phyloP scores from a whole-genome alignment of 129 eudicot species.

The Escallonia herrerae region DNA sequence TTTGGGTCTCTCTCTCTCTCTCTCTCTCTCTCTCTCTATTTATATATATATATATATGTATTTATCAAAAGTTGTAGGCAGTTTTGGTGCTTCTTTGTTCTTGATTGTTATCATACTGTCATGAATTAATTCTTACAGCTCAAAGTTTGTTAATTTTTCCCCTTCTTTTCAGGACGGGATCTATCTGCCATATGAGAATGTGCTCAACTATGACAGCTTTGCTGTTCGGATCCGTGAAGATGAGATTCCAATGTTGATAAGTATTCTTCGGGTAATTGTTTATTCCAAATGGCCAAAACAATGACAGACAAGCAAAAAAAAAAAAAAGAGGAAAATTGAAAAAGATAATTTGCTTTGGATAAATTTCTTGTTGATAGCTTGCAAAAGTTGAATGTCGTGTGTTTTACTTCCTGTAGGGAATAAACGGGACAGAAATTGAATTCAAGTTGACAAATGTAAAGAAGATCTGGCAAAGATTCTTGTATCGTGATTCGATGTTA shows the following conservation, averaged over 20 bases:
- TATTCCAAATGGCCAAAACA: background rate
- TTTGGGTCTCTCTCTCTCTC: background rate
- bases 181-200: constrained; percentile 86
- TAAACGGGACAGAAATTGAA: constrained; percentile 77
- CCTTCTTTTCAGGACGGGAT: constrained; percentile 67
- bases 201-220: constrained; percentile 86
- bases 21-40: background rate
- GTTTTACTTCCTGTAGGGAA: constrained; percentile 33
- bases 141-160: too few species aligned
- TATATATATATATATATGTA: background rate
- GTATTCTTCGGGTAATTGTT: constrained; percentile 71
- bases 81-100: too few species aligned
- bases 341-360: background rate
- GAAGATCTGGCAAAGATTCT: constrained; percentile 85
- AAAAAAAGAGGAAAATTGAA: background rate
- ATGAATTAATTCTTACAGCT: background rate
- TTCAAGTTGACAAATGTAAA: constrained; percentile 74
- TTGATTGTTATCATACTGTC: too few species aligned
- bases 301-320: background rate
- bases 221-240: constrained; percentile 86
- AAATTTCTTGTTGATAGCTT: background rate
- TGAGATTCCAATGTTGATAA: constrained; percentile 76
- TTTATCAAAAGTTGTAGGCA: background rate
- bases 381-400: constrained; percentile 11
- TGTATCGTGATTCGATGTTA: constrained; percentile 71